Evolutionary conservation across 2,329 filamentous ascomycete species (phyloP).

Genomic region (Colletotrichum shisoi): DNA sequence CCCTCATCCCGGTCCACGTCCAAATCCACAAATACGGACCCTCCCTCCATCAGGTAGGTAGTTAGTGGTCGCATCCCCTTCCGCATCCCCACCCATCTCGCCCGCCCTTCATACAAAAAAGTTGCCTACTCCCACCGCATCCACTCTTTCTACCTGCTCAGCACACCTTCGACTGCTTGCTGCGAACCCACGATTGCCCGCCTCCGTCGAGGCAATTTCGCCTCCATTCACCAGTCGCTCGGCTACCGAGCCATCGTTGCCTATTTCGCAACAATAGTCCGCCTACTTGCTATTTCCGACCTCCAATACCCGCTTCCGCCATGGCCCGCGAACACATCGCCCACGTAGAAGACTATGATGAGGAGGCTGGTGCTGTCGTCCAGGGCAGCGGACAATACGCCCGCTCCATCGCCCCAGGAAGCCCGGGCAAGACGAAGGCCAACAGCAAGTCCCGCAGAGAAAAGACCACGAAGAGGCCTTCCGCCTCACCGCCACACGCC

Average conservation of each 20-base stretch:
- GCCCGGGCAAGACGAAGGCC: conserved; percentile 58
- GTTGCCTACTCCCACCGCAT: conserved; percentile 39
- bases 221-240: conserved; percentile 36
- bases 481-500: conserved; percentile 49
- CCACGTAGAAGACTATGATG: conserved; percentile 62
- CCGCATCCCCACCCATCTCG: conserved; percentile 33
- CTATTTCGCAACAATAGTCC: neutral
- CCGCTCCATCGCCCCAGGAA: conserved; percentile 53
- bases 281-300: conserved; percentile 36
- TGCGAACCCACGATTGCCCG: conserved; percentile 37
- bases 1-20: conserved; percentile 27
- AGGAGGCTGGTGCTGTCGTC: conserved; percentile 57
- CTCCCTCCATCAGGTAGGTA: conserved; percentile 39
- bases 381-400: conserved; percentile 57
- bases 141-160: conserved; percentile 20
- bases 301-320: conserved; percentile 43
- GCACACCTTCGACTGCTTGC: conserved; percentile 23
- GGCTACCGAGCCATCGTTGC: conserved; percentile 22
- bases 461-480: conserved; percentile 48
- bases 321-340: conserved; percentile 55
- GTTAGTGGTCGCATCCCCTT: conserved; percentile 39
- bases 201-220: conserved; percentile 37
- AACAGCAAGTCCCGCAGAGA: conserved; percentile 61
- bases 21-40: conserved; percentile 39
- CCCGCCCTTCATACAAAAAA: conserved; percentile 40